phyloP scores from a whole-genome alignment of 108 stramenopile genomes.

The Pseudonitzschia pungens region DNA sequence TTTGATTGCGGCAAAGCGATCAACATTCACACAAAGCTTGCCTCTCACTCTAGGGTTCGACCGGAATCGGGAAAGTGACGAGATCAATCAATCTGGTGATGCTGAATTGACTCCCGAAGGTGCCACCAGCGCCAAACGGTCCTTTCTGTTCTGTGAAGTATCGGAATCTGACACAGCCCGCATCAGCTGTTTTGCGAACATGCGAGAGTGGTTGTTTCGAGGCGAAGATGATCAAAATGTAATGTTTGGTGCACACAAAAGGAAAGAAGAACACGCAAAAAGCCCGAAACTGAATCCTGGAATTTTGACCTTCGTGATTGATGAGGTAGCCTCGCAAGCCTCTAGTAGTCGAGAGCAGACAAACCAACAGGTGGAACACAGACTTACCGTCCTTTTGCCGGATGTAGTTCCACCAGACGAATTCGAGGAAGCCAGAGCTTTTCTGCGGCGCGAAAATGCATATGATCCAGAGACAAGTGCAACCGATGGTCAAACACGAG shows the following conservation, averaged over 20 bases:
- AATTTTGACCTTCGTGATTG: not conserved
- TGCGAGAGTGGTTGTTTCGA: conserved; percentile 43
- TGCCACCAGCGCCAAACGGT: not conserved
- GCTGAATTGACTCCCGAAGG: not conserved
- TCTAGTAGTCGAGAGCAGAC: not conserved
- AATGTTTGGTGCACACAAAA: not conserved
- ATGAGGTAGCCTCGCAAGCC: not conserved
- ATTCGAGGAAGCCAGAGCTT: conserved; percentile 20
- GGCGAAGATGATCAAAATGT: conserved; percentile 18
- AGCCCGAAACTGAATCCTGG: not conserved
- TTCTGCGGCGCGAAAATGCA: conserved; percentile 14
- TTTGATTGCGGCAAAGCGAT: conserved; percentile 41
- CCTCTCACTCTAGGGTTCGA: conserved; percentile 47
- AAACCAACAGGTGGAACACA: conserved; percentile 18
- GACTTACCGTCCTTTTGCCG: conserved; percentile 32
- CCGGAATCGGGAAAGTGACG: conserved; percentile 5
- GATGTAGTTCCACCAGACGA: conserved; percentile 36
- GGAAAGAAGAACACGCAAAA: not conserved
- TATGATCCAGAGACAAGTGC: not conserved
- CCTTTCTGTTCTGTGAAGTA: conserved; percentile 42
- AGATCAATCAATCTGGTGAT: not conserved
- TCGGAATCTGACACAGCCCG: conserved; percentile 26
- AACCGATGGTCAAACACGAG: not conserved
- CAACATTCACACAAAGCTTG: conserved; percentile 52
- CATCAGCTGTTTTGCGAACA: conserved; percentile 40